Percentiles rank a stretch among this genome's conserved stretches.
These are phyloP conservation scores for Ottelia alismoides DNA, from an alignment of 106 monocot species.

Conservation along the genomic window DNA sequence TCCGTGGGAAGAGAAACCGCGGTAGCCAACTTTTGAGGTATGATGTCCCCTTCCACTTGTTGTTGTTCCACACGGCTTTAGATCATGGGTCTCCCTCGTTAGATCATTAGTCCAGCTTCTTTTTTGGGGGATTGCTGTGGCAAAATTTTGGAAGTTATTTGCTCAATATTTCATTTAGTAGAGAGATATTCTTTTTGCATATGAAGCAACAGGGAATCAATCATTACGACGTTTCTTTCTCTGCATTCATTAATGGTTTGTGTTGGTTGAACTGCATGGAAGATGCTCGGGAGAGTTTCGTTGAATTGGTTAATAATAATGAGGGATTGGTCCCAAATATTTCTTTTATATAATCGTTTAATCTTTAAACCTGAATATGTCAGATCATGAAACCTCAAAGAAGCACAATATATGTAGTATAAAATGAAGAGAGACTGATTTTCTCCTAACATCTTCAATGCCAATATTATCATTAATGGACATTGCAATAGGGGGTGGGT, in stretches of 20 bases:
- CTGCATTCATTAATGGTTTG: constrained; percentile 80
- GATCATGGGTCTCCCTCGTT: too few species aligned
- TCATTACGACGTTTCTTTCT: constrained; percentile 71
- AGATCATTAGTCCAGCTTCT: too few species aligned
- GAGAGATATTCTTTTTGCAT: too few species aligned
- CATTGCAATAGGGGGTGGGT: constrained; percentile 36
- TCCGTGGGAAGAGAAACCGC: too few species aligned
- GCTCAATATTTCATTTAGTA: too few species aligned
- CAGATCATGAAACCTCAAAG: constrained; percentile 37
- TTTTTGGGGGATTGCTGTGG: too few species aligned
- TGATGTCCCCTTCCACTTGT: too few species aligned
- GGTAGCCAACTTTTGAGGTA: too few species aligned
- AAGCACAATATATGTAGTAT: constrained; percentile 43
- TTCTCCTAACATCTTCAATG: constrained; percentile 64
- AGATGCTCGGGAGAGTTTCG: constrained; percentile 41
- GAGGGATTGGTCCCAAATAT: constrained; percentile 75
- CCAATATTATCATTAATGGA: constrained; percentile 81
- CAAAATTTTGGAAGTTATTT: too few species aligned
- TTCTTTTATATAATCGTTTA: constrained; percentile 71
- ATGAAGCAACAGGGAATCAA: constrained; percentile 39
- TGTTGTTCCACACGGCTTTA: too few species aligned
- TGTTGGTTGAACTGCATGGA: constrained; percentile 36
- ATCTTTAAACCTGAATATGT: constrained; percentile 54
- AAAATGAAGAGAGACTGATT: constrained; percentile 58
- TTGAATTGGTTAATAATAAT: constrained; percentile 46